These are phyloP conservation scores for Cercospora sesami DNA, from an alignment of 2,329 filamentous ascomycete species.

Conservation along the genomic window DNA sequence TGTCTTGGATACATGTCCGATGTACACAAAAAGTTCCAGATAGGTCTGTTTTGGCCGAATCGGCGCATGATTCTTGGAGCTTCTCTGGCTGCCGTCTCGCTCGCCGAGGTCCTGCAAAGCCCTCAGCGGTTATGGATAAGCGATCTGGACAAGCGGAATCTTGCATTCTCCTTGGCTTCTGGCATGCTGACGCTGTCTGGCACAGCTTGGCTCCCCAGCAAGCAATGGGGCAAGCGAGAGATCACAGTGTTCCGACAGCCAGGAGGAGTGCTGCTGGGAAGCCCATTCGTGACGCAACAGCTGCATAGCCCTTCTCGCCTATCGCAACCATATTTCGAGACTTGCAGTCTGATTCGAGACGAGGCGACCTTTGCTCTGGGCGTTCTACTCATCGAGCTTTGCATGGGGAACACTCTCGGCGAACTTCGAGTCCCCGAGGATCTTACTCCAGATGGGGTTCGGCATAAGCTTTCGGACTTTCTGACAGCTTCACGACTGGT, in stretches of 20 bases:
- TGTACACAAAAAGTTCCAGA: background rate
- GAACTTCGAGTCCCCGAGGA: constrained; percentile 29
- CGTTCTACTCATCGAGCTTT: constrained; percentile 40
- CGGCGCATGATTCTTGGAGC: background rate
- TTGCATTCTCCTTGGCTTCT: background rate
- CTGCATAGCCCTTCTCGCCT: background rate
- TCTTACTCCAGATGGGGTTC: constrained; percentile 22
- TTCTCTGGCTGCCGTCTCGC: background rate
- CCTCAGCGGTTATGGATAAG: background rate
- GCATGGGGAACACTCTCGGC: constrained; percentile 33
- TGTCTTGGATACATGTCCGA: background rate
- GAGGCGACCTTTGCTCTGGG: constrained; percentile 39
- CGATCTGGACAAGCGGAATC: background rate
- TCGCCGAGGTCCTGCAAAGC: background rate
- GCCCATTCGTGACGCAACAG: background rate
- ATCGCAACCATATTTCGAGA: background rate
- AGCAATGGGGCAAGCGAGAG: background rate
- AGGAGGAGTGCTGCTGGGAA: background rate
- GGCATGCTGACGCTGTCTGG: background rate
- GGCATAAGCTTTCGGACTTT: constrained; percentile 24
- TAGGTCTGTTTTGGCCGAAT: background rate
- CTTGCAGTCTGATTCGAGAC: constrained; percentile 30
- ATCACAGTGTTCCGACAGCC: background rate
- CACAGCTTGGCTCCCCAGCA: background rate
- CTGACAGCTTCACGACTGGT: constrained; percentile 33